phyloP scores from a whole-genome alignment of 768 basidiomycete genomes.

The Kwoniella pini region DNA sequence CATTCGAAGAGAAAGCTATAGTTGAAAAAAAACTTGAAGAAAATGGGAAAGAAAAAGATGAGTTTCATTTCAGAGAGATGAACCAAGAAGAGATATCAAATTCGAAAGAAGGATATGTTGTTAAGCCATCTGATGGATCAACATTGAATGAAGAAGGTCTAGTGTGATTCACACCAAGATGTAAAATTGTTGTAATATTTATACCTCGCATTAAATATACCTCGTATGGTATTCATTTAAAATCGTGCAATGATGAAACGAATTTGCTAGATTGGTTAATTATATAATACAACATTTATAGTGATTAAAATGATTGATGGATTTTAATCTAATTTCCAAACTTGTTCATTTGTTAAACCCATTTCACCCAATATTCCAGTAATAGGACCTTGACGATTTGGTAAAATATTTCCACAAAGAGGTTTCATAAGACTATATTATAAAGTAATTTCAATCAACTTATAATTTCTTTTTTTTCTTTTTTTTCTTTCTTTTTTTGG shows the following conservation, averaged over 20 bases:
- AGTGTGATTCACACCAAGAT: no score
- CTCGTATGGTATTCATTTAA: not conserved
- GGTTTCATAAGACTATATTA: slow-evolving; percentile 37
- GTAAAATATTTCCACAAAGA: slow-evolving; percentile 35
- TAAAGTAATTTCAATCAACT: not conserved
- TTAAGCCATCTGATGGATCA: not conserved
- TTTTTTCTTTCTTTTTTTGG: no score
- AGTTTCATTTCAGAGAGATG: slow-evolving; percentile 13
- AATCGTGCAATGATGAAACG: no score
- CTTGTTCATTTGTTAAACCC: slow-evolving; percentile 33
- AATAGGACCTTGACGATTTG: slow-evolving; percentile 40
- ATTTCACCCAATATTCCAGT: slow-evolving; percentile 43
- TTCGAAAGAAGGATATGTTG: not conserved
- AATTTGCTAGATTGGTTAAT: slow-evolving; percentile 1
- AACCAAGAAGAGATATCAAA: slow-evolving; percentile 5
- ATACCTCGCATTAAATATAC: slow-evolving; percentile 20
- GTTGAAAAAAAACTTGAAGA: not conserved
- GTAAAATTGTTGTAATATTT: no score
- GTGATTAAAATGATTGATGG: not conserved
- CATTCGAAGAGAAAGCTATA: slow-evolving; percentile 27
- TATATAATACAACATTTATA: not conserved
- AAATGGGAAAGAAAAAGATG: not conserved
- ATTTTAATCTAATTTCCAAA: slow-evolving; percentile 42
- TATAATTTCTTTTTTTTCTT: no score
- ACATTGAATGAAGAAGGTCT: not conserved